These are phyloP conservation scores for Heritiera littoralis DNA, from an alignment of 345 rosid species.

Conservation along the genomic window DNA sequence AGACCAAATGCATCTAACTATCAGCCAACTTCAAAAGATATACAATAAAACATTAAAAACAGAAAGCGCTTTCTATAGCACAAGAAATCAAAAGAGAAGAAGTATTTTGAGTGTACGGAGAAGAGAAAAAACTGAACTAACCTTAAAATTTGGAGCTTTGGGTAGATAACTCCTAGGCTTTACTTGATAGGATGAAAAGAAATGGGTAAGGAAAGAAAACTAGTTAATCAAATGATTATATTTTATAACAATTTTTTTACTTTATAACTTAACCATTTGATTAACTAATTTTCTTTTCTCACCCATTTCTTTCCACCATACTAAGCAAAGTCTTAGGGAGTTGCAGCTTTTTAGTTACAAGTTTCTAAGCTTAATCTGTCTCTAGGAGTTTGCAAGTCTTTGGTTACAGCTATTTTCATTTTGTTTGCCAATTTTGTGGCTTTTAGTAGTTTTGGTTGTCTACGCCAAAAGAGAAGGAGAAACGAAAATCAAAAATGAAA, in stretches of 20 bases:
- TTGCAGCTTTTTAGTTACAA: slow-evolving; percentile 11
- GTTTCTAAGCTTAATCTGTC: not conserved
- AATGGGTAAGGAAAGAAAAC: too few relatives aligned
- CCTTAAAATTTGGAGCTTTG: slow-evolving; percentile 16
- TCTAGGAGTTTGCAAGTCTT: not conserved
- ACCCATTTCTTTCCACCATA: too few relatives aligned
- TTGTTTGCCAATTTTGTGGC: not conserved
- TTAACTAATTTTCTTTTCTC: too few relatives aligned
- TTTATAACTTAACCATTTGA: too few relatives aligned
- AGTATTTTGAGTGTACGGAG: not conserved
- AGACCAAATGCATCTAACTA: not conserved
- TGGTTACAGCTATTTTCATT: not conserved
- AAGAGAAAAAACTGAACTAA: slow-evolving; percentile 10
- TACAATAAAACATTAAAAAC: not conserved
- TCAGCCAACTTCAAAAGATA: not conserved
- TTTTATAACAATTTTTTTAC: too few relatives aligned
- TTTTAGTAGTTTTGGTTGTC: slow-evolving; percentile 21
- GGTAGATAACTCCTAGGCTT: too few relatives aligned
- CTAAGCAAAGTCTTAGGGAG: too few relatives aligned
- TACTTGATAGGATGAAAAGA: too few relatives aligned
- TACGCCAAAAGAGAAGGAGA: slow-evolving; percentile 9
- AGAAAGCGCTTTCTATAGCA: not conserved
- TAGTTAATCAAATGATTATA: too few relatives aligned
- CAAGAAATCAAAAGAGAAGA: not conserved
- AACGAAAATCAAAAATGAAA: not conserved